A percentile compares a stretch with the other conserved stretches of the same genome.
These are phyloP conservation scores for Zygotorulaspora florentina DNA, from an alignment of 805 yeast genomes.

Conservation along the genomic window DNA sequence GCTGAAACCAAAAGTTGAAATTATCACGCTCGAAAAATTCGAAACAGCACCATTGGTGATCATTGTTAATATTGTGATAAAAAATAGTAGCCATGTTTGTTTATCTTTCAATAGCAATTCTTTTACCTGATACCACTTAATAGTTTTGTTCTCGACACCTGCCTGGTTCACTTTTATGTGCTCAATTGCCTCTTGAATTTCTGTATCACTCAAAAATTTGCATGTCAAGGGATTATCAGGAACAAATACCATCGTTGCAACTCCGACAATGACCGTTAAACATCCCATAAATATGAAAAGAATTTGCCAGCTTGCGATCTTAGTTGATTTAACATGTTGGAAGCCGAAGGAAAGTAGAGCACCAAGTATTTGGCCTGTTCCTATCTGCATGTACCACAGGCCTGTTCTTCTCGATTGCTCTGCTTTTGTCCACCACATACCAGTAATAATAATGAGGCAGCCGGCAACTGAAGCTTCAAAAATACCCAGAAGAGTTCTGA, in stretches of 20 bases:
- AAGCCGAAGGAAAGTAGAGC: constrained; percentile 36
- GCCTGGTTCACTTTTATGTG: constrained; percentile 44
- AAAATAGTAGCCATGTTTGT: constrained; percentile 47
- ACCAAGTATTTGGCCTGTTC: constrained; percentile 32
- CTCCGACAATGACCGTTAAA: constrained; percentile 39
- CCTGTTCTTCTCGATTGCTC: constrained; percentile 27
- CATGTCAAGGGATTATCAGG: constrained; percentile 38
- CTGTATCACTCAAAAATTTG: constrained; percentile 38
- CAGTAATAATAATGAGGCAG: constrained; percentile 32
- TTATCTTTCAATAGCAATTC: constrained; percentile 44
- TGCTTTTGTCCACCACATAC: constrained; percentile 23
- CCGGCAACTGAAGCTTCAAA: constrained; percentile 40
- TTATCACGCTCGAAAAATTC: constrained; percentile 37
- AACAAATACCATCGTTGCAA: constrained; percentile 31
- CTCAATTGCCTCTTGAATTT: constrained; percentile 40
- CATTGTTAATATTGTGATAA: constrained; percentile 43
- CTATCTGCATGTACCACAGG: constrained; percentile 28
- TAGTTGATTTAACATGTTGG: constrained; percentile 35
- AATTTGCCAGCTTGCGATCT: constrained; percentile 42
- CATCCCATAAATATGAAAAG: constrained; percentile 43
- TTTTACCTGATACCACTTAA: constrained; percentile 39
- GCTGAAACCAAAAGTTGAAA: constrained; percentile 45
- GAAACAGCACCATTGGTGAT: constrained; percentile 48
- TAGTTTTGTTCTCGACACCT: constrained; percentile 44
- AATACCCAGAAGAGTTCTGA: constrained; percentile 38